Conservation (phyloP, 768 basidiomycete genomes). For the Termitomyces sp. region DNA sequence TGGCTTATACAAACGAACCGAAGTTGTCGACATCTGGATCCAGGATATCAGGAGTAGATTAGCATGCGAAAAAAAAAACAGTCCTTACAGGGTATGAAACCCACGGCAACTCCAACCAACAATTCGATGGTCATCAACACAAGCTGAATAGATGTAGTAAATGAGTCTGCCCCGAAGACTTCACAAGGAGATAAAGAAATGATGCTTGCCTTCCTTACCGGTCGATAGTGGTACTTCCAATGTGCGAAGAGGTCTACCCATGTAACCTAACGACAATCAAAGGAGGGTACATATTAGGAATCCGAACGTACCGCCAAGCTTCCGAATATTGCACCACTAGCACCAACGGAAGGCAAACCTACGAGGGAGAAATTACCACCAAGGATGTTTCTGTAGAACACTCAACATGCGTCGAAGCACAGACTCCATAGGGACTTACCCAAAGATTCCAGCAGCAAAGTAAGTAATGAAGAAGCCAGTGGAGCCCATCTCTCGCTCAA, state of each 20-base stretch:
- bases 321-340: conserved; percentile 91
- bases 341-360: conserved; percentile 86
- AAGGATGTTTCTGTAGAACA: conserved; percentile 62
- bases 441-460: conserved; percentile 90
- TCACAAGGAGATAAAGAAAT: not conserved
- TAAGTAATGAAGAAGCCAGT: conserved; percentile 83
- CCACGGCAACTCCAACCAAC: conserved; percentile 81
- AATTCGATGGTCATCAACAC: conserved; percentile 85
- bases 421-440: conserved; percentile 40
- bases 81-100: conserved; percentile 71
- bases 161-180: not conserved
- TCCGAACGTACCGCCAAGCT: conserved; percentile 62
- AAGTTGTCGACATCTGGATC: conserved; percentile 83
- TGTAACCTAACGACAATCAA: conserved; percentile 45
- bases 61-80: not conserved
- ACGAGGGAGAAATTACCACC: conserved; percentile 93
- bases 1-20: conserved; percentile 38
- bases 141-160: conserved; percentile 45
- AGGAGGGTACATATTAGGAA: not conserved
- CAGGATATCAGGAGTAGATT: conserved; percentile 12
- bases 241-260: conserved; percentile 92
- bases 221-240: conserved; percentile 86
- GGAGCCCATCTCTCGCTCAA: conserved; percentile 92
- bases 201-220: conserved; percentile 67
- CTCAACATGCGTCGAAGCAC: conserved; percentile 1